Conservation (phyloP, 768 basidiomycete species). For the Kondoa malvinella region DNA sequence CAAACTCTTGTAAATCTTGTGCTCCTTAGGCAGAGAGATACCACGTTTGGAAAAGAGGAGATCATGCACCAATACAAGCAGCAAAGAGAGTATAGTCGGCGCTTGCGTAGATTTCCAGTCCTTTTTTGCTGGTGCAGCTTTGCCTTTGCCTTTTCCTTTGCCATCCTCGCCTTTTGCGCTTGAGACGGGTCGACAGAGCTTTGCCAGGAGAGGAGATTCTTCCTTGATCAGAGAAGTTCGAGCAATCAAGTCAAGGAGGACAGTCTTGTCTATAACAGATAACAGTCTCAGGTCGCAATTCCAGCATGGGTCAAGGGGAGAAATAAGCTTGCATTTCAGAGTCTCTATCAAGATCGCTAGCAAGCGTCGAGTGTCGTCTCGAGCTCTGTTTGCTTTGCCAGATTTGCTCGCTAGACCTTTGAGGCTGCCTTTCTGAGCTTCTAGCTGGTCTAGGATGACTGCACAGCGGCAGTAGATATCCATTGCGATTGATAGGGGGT, state of each 20-base stretch:
- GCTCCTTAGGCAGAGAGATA: conserved; percentile 80
- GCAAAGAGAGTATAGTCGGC: conserved; percentile 49
- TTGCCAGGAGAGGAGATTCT: not conserved
- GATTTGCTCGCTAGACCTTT: not conserved
- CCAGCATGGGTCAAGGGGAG: not conserved
- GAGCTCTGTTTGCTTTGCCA: not conserved
- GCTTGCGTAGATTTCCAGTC: conserved; percentile 43
- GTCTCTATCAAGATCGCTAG: not conserved
- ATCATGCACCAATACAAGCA: conserved; percentile 79
- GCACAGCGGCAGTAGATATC: not conserved
- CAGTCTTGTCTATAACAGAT: not conserved
- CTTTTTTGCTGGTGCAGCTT: not conserved
- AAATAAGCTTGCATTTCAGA: conserved; percentile 3
- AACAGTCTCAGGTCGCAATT: not conserved
- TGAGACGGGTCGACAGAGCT: not conserved
- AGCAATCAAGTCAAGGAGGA: not conserved
- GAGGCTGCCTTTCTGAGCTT: not conserved
- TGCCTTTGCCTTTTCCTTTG: not conserved
- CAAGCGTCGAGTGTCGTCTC: not conserved
- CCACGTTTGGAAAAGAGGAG: conserved; percentile 58
- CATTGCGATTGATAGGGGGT: no score
- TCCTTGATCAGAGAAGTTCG: not conserved
- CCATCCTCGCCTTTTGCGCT: not conserved
- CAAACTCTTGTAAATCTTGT: conserved; percentile 75
- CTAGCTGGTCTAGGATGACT: not conserved